These are phyloP conservation scores for Letharia lupina DNA, from an alignment of 495 filamentous ascomycete genomes.

Conservation along the genomic window DNA sequence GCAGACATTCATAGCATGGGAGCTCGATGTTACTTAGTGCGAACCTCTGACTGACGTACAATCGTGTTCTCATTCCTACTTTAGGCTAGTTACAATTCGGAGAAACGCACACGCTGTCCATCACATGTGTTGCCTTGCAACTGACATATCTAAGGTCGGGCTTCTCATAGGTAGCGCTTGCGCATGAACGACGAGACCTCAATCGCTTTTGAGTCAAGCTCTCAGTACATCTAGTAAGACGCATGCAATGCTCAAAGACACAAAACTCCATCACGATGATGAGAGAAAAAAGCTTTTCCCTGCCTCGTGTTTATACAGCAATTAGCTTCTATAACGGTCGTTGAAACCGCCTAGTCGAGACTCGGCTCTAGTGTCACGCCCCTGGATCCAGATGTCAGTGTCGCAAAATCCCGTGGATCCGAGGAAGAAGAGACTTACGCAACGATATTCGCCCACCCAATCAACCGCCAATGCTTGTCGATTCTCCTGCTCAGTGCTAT, in stretches of 20 bases:
- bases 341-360: constrained; percentile 30
- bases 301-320: not conserved
- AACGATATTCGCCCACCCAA: constrained; percentile 92
- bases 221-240: not conserved
- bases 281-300: not conserved
- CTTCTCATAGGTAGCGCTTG: not conserved
- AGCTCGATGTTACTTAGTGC: not conserved
- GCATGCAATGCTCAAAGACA: not conserved
- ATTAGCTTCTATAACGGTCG: not conserved
- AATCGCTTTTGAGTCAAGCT: not conserved
- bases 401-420: not conserved
- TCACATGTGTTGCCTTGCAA: not conserved
- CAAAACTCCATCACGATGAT: not conserved
- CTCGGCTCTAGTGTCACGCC: constrained; percentile 48
- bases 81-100: not conserved
- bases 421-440: constrained; percentile 41
- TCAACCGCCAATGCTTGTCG: constrained; percentile 98
- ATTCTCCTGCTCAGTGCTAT: constrained; percentile 92
- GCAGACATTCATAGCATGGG: not conserved
- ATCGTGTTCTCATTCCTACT: not conserved
- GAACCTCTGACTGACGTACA: not conserved
- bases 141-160: not conserved
- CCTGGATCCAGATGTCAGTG: constrained; percentile 25
- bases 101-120: not conserved
- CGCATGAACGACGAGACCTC: not conserved